Evolutionary conservation across 2,329 filamentous ascomycete species (phyloP).

Genomic region (Penicillium brevicompactum): DNA sequence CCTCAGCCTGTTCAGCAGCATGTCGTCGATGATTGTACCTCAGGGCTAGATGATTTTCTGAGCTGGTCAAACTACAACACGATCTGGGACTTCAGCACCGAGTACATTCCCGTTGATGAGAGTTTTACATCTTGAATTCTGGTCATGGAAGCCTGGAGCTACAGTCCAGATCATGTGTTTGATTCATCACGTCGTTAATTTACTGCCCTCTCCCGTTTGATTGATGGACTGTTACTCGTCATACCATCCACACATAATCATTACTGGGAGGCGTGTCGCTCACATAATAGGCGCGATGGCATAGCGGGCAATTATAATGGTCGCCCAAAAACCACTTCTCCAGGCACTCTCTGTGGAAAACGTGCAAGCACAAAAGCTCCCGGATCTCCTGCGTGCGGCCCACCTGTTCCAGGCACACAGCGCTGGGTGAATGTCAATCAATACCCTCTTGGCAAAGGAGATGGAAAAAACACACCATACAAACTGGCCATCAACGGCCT

Average conservation of each 20-base stretch:
- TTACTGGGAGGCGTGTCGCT: slow-evolving; percentile 31
- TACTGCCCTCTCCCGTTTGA: background rate
- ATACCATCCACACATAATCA: slow-evolving; percentile 44
- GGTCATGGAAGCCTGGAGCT: background rate
- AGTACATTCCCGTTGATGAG: slow-evolving; percentile 26
- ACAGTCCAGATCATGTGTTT: background rate
- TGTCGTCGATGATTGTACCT: slow-evolving; percentile 32
- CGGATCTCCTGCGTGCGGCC: slow-evolving; percentile 38
- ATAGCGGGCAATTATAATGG: slow-evolving; percentile 43
- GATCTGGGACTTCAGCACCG: slow-evolving; percentile 35
- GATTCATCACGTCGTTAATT: slow-evolving; percentile 1
- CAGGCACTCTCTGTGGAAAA: slow-evolving; percentile 43
- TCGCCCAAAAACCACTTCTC: slow-evolving; percentile 44
- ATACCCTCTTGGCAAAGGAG: background rate
- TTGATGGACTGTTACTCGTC: slow-evolving; percentile 7
- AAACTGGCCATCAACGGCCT: slow-evolving; percentile 38
- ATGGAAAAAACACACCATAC: slow-evolving; percentile 33
- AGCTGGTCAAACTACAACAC: slow-evolving; percentile 37
- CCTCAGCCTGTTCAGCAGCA: slow-evolving; percentile 34
- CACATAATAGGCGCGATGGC: slow-evolving; percentile 39
- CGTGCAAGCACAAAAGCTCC: slow-evolving; percentile 41
- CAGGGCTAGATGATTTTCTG: slow-evolving; percentile 34
- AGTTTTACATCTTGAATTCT: slow-evolving; percentile 19
- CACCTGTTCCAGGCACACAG: slow-evolving; percentile 42
- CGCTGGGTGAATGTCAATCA: slow-evolving; percentile 24